A percentile compares a stretch with the other conserved stretches of the same genome.
These are phyloP conservation scores for Flaveria linearis DNA, from an alignment of 129 eudicot species.

Conservation along the genomic window DNA sequence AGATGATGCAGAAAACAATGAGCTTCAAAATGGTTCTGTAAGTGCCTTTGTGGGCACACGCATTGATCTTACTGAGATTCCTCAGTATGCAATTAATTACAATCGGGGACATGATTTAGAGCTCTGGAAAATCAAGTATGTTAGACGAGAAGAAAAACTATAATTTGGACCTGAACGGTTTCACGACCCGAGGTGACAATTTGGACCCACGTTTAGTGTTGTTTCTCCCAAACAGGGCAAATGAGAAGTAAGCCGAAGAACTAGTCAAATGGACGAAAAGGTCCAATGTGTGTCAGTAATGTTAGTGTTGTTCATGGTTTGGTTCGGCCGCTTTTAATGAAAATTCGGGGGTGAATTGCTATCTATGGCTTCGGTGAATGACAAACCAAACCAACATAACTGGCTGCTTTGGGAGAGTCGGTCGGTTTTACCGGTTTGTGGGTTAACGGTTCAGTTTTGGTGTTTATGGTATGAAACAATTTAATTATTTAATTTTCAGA, in stretches of 20 bases:
- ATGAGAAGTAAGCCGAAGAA: not conserved
- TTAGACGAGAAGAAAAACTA: not conserved
- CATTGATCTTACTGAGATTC: slow-evolving; percentile 59
- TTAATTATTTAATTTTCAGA: too few species aligned
- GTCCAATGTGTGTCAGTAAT: not conserved
- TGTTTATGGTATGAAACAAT: too few species aligned
- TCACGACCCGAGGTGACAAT: not conserved
- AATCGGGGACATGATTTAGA: slow-evolving; percentile 78
- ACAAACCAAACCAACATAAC: too few species aligned
- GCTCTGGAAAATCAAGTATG: slow-evolving; percentile 76
- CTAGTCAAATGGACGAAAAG: not conserved
- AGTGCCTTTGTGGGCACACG: slow-evolving; percentile 55
- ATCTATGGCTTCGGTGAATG: too few species aligned
- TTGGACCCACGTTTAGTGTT: not conserved
- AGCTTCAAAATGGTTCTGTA: slow-evolving; percentile 24
- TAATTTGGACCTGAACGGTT: not conserved
- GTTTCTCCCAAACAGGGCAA: not conserved
- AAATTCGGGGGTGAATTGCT: too few species aligned
- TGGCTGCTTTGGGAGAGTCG: too few species aligned
- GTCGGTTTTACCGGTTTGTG: too few species aligned
- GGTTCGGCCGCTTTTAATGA: too few species aligned
- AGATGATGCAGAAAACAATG: slow-evolving; percentile 40
- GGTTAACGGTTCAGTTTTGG: too few species aligned
- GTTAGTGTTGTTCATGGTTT: too few species aligned
- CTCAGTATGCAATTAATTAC: slow-evolving; percentile 60